Percentiles rank a stretch among this genome's conserved stretches.
phyloP scores from a whole-genome alignment of 2,329 filamentous ascomycete genomes.

The Sclerotinia borealis region DNA sequence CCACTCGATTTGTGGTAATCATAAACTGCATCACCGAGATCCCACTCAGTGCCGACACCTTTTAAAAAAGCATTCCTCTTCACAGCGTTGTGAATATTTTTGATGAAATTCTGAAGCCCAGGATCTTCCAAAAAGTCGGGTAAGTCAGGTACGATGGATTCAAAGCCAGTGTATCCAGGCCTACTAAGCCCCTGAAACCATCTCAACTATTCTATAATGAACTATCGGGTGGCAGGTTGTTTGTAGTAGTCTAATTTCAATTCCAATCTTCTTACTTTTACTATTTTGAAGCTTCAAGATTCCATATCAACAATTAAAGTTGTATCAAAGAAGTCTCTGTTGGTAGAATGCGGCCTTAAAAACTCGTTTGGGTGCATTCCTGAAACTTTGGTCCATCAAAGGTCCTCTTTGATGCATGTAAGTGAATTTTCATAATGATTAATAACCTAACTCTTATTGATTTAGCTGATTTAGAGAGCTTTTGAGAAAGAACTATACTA shows the following conservation, averaged over 20 bases:
- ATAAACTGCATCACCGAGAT: background rate
- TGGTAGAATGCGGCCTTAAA: conserved; percentile 1
- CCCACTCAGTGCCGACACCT: background rate
- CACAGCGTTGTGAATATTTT: background rate
- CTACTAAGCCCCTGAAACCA: too few species aligned
- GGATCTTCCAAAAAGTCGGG: too few species aligned
- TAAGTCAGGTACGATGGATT: too few species aligned
- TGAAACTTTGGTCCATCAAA: too few species aligned
- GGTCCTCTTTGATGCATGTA: background rate
- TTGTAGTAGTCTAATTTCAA: background rate
- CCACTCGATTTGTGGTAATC: background rate
- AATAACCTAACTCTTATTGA: background rate
- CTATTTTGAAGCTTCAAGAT: background rate
- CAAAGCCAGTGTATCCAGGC: too few species aligned
- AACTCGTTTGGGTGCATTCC: background rate
- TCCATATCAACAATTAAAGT: background rate
- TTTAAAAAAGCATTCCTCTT: background rate
- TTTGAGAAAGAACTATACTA: background rate
- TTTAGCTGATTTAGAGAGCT: background rate
- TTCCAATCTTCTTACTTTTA: background rate
- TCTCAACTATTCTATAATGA: too few species aligned
- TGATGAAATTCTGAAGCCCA: background rate
- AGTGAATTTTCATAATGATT: too few species aligned
- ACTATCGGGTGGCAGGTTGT: background rate
- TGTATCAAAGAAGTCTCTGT: conserved; percentile 3